A percentile compares a stretch with the other conserved stretches of the same genome.
These are phyloP conservation scores for Physcomitrium patens DNA, from an alignment of 225 moss, liverwort and hornwort genomes.

Conservation along the genomic window DNA sequence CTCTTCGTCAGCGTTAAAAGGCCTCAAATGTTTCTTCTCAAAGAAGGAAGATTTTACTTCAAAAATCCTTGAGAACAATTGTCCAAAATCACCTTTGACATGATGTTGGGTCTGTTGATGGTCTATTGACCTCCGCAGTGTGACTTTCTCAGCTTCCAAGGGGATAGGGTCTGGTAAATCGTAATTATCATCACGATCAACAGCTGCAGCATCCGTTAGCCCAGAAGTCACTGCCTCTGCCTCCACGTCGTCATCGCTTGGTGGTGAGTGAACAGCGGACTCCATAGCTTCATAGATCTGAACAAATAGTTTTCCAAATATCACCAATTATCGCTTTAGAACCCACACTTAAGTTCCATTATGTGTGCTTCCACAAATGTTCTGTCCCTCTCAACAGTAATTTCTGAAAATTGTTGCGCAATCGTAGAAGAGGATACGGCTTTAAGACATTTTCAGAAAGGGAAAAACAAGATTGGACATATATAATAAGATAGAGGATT, in stretches of 20 bases:
- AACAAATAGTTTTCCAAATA: constrained; percentile 17
- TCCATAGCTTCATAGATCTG: constrained; percentile 92
- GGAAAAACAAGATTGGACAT: too few relatives aligned
- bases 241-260: constrained; percentile 35
- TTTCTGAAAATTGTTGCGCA: too few relatives aligned
- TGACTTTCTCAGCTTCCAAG: constrained; percentile 47
- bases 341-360: neutral
- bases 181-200: constrained; percentile 22
- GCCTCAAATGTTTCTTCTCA: constrained; percentile 59
- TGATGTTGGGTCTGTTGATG: constrained; percentile 51
- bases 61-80: constrained; percentile 58
- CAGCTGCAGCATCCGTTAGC: constrained; percentile 4
- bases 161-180: constrained; percentile 58
- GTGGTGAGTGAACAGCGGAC: constrained; percentile 69
- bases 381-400: neutral
- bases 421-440: too few relatives aligned
- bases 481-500: too few relatives aligned
- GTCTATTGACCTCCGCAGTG: constrained; percentile 37
- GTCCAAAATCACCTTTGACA: constrained; percentile 52
- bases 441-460: too few relatives aligned
- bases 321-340: neutral
- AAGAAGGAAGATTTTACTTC: constrained; percentile 59
- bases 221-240: constrained; percentile 13
- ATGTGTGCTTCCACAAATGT: neutral
- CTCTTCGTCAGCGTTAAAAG: constrained; percentile 30